These are phyloP conservation scores for Penicillium sp. DNA, from an alignment of 2,329 filamentous ascomycete species.

Conservation along the genomic window DNA sequence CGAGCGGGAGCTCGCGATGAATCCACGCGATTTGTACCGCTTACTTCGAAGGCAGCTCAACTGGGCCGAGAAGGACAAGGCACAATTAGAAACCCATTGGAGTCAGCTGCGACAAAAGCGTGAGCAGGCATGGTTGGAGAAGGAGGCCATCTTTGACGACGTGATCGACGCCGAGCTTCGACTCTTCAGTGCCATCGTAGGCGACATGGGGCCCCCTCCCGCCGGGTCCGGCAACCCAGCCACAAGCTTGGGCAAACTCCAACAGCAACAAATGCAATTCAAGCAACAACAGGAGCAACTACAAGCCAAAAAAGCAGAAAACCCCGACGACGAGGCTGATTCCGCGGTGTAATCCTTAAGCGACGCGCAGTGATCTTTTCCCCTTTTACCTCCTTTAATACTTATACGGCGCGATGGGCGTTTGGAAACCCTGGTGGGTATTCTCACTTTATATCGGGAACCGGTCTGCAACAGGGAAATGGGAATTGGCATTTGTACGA, in stretches of 20 bases:
- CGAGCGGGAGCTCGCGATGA: constrained; percentile 39
- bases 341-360: background rate
- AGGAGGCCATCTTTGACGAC: constrained; percentile 41
- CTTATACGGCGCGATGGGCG: constrained; percentile 2
- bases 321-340: constrained; percentile 7
- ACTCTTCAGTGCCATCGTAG: constrained; percentile 28
- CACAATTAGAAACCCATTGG: constrained; percentile 36
- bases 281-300: constrained; percentile 17
- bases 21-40: constrained; percentile 39
- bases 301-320: constrained; percentile 10
- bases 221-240: constrained; percentile 8
- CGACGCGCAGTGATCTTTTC: background rate
- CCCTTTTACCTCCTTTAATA: constrained; percentile 5
- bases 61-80: constrained; percentile 43
- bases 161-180: constrained; percentile 38
- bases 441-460: too few species aligned
- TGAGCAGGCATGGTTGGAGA: constrained; percentile 37
- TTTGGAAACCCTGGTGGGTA: too few species aligned
- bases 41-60: constrained; percentile 43
- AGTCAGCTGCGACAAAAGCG: constrained; percentile 33
- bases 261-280: constrained; percentile 19
- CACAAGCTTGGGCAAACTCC: constrained; percentile 20
- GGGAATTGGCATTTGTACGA: constrained; percentile 16
- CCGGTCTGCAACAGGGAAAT: too few species aligned
- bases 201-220: constrained; percentile 8